phyloP scores from a whole-genome alignment of 192 early-diverging fungal species.

The Gaertneriomyces semiglobifer region DNA sequence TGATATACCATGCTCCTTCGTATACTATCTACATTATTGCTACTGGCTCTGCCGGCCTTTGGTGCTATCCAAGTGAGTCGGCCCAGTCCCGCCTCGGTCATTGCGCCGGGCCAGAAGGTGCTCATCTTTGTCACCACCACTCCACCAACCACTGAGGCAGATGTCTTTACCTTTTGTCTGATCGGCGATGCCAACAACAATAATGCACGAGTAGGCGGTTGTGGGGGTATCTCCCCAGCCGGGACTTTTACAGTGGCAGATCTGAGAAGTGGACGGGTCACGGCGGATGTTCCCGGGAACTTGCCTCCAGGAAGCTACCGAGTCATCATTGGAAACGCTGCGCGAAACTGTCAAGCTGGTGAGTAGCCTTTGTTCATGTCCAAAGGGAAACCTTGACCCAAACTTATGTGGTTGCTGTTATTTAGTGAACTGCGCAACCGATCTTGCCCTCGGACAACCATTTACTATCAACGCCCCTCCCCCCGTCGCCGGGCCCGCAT shows the following conservation, averaged over 20 bases:
- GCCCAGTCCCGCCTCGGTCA: constrained; percentile 2
- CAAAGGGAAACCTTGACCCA: neutral
- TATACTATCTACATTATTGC: too few relatives aligned
- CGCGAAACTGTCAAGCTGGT: neutral
- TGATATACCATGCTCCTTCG: too few relatives aligned
- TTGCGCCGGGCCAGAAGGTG: constrained; percentile 16
- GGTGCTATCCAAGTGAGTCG: constrained; percentile 1
- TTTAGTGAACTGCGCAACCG: constrained; percentile 1
- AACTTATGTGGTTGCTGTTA: neutral
- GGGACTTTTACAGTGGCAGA: constrained; percentile 8
- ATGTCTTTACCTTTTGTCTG: constrained; percentile 6
- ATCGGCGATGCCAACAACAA: neutral
- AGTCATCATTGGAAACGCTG: constrained; percentile 4
- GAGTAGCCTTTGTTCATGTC: neutral
- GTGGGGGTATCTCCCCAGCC: neutral
- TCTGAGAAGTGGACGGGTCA: constrained; percentile 11
- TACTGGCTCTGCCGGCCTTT: too few relatives aligned
- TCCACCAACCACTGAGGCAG: neutral
- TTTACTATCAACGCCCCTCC: constrained; percentile 12
- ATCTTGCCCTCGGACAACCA: neutral
- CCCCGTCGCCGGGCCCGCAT: neutral
- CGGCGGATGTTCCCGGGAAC: constrained; percentile 9
- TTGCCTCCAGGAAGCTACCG: constrained; percentile 7
- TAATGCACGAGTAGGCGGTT: constrained; percentile 2
- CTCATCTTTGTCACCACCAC: constrained; percentile 15